These are phyloP conservation scores for Ogataea ganodermae DNA, from an alignment of 805 yeast species.

Conservation along the genomic window DNA sequence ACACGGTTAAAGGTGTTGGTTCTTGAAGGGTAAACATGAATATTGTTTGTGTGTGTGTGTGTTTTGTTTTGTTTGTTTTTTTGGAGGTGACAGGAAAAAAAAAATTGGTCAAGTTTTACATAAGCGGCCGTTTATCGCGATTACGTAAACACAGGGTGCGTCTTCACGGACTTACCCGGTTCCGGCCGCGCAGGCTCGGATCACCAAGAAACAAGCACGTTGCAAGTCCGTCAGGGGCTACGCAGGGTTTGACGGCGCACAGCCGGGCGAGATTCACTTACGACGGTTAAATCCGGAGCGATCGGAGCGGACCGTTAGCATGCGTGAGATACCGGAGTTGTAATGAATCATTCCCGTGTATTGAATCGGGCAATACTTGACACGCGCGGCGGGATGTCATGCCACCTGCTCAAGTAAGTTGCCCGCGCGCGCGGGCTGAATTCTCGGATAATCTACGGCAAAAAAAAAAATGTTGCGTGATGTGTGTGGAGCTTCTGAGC, in stretches of 20 bases:
- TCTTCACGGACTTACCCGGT: too few species aligned
- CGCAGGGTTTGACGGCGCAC: too few species aligned
- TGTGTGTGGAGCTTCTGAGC: slow-evolving; percentile 1
- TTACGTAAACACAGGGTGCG: neutral
- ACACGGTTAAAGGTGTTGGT: neutral
- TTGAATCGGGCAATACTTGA: too few species aligned
- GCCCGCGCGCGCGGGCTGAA: neutral
- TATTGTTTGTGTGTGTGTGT: neutral
- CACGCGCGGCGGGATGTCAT: neutral
- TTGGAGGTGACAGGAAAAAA: neutral
- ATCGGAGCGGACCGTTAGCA: neutral
- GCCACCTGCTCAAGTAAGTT: neutral
- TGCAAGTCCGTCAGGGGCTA: too few species aligned
- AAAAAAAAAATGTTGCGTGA: slow-evolving; percentile 3
- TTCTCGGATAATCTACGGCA: neutral
- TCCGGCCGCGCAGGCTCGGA: too few species aligned
- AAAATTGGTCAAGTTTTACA: too few species aligned
- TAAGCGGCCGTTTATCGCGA: too few species aligned
- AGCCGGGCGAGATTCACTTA: too few species aligned
- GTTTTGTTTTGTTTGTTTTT: neutral
- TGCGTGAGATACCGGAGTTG: slow-evolving; percentile 1
- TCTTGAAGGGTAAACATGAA: neutral
- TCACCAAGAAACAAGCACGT: too few species aligned
- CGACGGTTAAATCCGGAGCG: too few species aligned
- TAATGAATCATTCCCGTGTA: too few species aligned